Percentiles rank a stretch among this genome's conserved stretches.
Conservation (phyloP, 1,284 basidiomycete genomes). For the Cutaneotrichosporon mucoides region DNA sequence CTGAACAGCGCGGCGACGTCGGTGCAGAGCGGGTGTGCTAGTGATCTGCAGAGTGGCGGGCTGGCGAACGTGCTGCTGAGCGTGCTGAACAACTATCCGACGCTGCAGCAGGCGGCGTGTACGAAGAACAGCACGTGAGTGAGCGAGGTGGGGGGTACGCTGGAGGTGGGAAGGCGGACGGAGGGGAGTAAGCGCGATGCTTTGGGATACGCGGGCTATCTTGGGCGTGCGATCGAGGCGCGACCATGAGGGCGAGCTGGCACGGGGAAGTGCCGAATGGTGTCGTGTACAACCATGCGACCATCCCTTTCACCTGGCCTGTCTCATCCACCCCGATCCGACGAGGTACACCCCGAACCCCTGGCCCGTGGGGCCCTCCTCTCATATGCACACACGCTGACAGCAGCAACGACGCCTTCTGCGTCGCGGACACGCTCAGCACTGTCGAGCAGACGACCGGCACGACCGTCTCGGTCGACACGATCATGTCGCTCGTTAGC, state of each 20-base stretch:
- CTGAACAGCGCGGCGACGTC: conserved; percentile 25
- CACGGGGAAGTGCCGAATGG: too few species aligned
- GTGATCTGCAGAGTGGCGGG: conserved; percentile 14
- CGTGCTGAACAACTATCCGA: conserved; percentile 29
- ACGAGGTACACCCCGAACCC: too few species aligned
- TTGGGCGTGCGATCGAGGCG: too few species aligned
- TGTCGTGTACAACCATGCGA: too few species aligned
- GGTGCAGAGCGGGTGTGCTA: conserved; percentile 2
- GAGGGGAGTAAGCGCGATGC: too few species aligned
- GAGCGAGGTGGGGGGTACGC: too few species aligned
- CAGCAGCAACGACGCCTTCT: conserved; percentile 36
- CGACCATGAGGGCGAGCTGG: too few species aligned
- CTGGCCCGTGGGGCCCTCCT: too few species aligned
- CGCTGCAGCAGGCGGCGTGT: conserved; percentile 37
- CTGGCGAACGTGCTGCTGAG: conserved; percentile 25
- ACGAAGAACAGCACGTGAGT: conserved; percentile 41
- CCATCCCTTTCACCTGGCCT: too few species aligned
- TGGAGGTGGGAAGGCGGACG: too few species aligned
- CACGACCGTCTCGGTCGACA: conserved; percentile 22
- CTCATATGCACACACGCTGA: not conserved
- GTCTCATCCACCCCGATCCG: too few species aligned
- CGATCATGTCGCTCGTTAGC: conserved; percentile 28
- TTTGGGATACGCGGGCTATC: too few species aligned
- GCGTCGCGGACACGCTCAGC: conserved; percentile 34
- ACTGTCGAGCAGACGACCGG: conserved; percentile 34